phyloP scores from a whole-genome alignment of 495 filamentous ascomycete genomes.

The Daldinia decipiens region DNA sequence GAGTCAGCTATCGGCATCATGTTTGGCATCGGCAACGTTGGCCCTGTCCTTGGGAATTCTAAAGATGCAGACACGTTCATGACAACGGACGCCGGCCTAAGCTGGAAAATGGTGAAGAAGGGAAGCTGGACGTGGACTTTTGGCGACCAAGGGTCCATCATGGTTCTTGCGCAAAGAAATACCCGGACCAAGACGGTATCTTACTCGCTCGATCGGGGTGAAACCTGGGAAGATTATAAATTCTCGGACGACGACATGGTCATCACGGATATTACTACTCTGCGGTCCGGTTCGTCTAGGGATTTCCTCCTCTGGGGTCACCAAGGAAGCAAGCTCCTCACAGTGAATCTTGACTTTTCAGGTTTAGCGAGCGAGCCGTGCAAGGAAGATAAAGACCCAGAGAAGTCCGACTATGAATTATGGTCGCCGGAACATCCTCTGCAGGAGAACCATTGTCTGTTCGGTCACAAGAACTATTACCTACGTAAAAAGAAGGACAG shows the following conservation, averaged over 20 bases:
- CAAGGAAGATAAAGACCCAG: slow-evolving; percentile 70
- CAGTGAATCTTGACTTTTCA: slow-evolving; percentile 88
- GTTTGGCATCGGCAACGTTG: slow-evolving; percentile 92
- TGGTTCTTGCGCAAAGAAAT: slow-evolving; percentile 76
- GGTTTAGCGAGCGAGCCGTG: slow-evolving; percentile 76
- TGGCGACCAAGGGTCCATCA: slow-evolving; percentile 90
- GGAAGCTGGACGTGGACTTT: slow-evolving; percentile 92
- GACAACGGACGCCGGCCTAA: slow-evolving; percentile 86
- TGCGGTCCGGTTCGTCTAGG: slow-evolving; percentile 86
- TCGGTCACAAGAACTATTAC: slow-evolving; percentile 90
- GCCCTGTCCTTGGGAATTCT: slow-evolving; percentile 67
- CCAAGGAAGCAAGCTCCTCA: slow-evolving; percentile 64
- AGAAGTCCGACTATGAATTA: slow-evolving; percentile 76
- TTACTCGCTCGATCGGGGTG: slow-evolving; percentile 83
- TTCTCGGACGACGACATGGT: slow-evolving; percentile 76
- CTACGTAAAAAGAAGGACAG: slow-evolving; percentile 80
- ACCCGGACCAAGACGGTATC: slow-evolving; percentile 71
- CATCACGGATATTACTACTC: slow-evolving; percentile 81
- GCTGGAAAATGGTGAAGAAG: slow-evolving; percentile 84
- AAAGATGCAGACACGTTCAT: slow-evolving; percentile 85
- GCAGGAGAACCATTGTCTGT: slow-evolving; percentile 82
- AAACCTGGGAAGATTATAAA: slow-evolving; percentile 75
- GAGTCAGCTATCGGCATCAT: slow-evolving; percentile 89
- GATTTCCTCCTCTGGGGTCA: slow-evolving; percentile 91
- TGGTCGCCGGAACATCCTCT: slow-evolving; percentile 86